Base-by-base conservation (phyloP, 1,284 basidiomycete species). In the Ceratobasidium sp. region DNA sequence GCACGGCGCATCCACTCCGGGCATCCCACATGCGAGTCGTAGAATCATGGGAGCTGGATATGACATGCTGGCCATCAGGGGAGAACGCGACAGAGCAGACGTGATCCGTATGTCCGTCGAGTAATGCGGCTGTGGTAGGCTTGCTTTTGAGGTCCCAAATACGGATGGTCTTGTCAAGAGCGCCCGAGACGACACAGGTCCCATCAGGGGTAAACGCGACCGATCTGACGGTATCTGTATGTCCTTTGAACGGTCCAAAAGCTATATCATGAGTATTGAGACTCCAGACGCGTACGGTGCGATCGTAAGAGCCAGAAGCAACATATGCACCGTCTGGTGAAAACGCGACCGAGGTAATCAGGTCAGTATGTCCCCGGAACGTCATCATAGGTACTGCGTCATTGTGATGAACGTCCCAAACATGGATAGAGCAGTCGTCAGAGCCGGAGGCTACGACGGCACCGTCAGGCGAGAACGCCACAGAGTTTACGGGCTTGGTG, bases 131-230 rank as follows among this genome's bases (percentile, higher is more conserved):
- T 7, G 55, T 33, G 5, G 39, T 23, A 12, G 3, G 15, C 18
- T 55, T 46, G 51, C 51, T 61, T 20, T 26, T 58, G 18, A 49
- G n/a, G 26, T 75, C 56, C 79, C 77, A 79, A 15, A 79, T 13
- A 20, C 79, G 49, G 23, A 79, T 55, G n/a, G 77, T 78, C n/a
- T 64, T 58, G 33, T 75, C 79, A 9, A n/a, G 20, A 12, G 77
- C 78, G 33, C 46, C 68, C 6, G 79, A 78, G 42, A 67, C 63
- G 46, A 80, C 56, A 15, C 40, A 53, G 26, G 49, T 51, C 40
- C 66, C 66, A 53, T 80, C 70, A 10, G 77, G 71, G 10, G 79
- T 75, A 28, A 78, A 80, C 1, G 51, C 39, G 40, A 77, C 70
- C 15, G 44, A 76, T n/a, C 15, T 51, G 58, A 80, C 66, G 18